Evolutionary conservation across 2,329 filamentous ascomycete genomes (phyloP).

Genomic region (Penicillium sp.): DNA sequence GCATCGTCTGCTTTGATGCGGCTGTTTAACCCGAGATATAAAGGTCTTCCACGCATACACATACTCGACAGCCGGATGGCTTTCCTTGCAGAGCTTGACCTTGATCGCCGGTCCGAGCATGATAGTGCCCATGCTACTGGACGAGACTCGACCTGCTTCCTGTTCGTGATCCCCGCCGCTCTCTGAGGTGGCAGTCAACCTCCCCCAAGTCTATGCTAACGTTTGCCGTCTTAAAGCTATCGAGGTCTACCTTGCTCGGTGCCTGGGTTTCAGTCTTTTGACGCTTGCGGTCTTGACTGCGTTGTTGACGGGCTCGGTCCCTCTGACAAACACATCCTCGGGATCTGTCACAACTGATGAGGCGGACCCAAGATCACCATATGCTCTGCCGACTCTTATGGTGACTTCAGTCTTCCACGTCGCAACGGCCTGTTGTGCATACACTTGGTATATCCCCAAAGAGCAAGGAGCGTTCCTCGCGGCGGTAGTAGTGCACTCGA

Average conservation of each 20-base stretch:
- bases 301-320: constrained; percentile 66
- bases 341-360: constrained; percentile 43
- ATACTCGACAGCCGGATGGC: constrained; percentile 44
- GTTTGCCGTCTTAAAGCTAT: constrained; percentile 44
- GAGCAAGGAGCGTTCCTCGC: constrained; percentile 57
- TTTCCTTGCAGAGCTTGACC: constrained; percentile 46
- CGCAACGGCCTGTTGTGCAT: constrained; percentile 60
- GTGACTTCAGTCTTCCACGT: constrained; percentile 65
- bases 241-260: constrained; percentile 69
- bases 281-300: constrained; percentile 61
- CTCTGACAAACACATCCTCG: constrained; percentile 52
- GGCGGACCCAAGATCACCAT: constrained; percentile 52
- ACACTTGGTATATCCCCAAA: constrained; percentile 58
- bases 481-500: constrained; percentile 54
- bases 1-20: not conserved
- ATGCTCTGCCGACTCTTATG: constrained; percentile 61
- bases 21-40: not conserved
- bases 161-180: constrained; percentile 38
- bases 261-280: constrained; percentile 63
- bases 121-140: constrained; percentile 56
- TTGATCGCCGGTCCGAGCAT: constrained; percentile 58
- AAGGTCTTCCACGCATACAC: constrained; percentile 46
- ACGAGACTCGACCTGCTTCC: constrained; percentile 53
- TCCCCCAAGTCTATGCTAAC: constrained; percentile 5
- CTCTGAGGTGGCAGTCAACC: not conserved